A percentile compares a stretch with the other conserved stretches of the same genome.
phyloP scores from a whole-genome alignment of 2,329 filamentous ascomycete species.

The Xylariaceae sp. region DNA sequence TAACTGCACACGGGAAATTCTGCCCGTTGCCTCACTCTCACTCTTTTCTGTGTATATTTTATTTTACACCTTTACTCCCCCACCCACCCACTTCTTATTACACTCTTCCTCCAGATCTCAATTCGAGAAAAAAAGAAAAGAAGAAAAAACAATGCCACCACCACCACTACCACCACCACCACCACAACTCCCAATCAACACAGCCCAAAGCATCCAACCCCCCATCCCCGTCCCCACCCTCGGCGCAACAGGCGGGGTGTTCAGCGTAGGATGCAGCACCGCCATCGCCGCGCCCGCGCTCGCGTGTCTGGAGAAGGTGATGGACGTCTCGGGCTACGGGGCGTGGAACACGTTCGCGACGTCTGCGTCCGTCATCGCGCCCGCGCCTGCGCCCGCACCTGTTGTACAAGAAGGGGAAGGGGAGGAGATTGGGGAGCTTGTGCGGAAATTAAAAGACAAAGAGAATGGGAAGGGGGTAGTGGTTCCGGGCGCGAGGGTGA shows the following conservation, averaged over 20 bases:
- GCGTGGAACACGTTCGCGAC: constrained; percentile 15
- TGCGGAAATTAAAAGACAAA: too few species aligned
- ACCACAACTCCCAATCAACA: too few species aligned
- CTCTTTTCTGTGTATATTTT: too few species aligned
- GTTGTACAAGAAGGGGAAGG: too few species aligned
- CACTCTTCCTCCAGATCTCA: too few species aligned
- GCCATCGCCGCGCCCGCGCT: constrained; percentile 8
- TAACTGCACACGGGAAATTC: too few species aligned
- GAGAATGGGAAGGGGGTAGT: too few species aligned
- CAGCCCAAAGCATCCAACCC: not conserved
- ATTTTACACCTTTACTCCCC: too few species aligned
- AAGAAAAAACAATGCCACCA: not conserved
- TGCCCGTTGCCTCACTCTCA: too few species aligned
- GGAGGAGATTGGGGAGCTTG: too few species aligned
- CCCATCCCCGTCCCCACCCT: constrained; percentile 15
- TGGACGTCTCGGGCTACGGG: constrained; percentile 9
- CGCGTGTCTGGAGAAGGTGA: constrained; percentile 8
- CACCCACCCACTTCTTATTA: too few species aligned
- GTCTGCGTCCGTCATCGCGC: constrained; percentile 1
- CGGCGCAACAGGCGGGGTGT: constrained; percentile 12
- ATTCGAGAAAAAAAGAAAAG: too few species aligned
- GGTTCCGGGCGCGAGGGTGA: constrained; percentile 7
- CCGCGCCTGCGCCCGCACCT: not conserved
- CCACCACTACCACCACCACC: not conserved
- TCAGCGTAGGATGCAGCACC: constrained; percentile 12